Evolutionary conservation across 768 basidiomycete species (phyloP), one percentile per base, ranked within the genome.

Genomic region (Boletus reticuloceps): DNA sequence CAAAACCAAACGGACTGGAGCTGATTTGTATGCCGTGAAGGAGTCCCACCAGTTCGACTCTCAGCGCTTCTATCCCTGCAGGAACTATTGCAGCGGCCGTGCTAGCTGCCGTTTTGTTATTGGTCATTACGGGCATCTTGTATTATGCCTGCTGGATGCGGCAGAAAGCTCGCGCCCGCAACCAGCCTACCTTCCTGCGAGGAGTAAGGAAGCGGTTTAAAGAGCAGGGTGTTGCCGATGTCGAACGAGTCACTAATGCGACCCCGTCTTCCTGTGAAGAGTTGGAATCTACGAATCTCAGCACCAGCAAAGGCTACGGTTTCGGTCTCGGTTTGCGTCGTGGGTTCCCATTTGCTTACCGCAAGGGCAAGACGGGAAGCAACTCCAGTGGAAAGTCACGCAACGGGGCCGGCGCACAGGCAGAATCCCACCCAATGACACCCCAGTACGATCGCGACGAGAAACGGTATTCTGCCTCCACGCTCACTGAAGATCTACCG

Each of bases 61-160:
- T 53, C 37, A 47, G 53, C 32, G 50, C 47, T 34, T 69, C 76
- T 2, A 70, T 76, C 19, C 55, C 80, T 2, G 72, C 72, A 56
- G 86, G 88, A 41, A 83, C 86, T 2, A 82, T 88, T 51, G 87
- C 86, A 19, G 88, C 86, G 0, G 73, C 88, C 31, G 78, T 77
- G 11, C 74, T 90, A 3, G 85, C 82, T 4, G 76, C 78, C 20
- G 66, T 82, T 19, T 71, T 89, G 10, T 76, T 78, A 27, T 73
- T 83, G 61, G 50, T 85, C 29, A 55, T 83, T 5, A 54, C 79
- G 10, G 70, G 72, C 45, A 67, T 69, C 14, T 63, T 82, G 2
- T 76, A 78, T 56, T 80, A 72, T 58, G 73, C 77, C 54, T 72
- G 76, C 47, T 67, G 81, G 49, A 72, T 78, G 48, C 79, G 83